Base-by-base conservation (phyloP, 202 grass and related monocot genomes). In the Zoysia matrella region DNA sequence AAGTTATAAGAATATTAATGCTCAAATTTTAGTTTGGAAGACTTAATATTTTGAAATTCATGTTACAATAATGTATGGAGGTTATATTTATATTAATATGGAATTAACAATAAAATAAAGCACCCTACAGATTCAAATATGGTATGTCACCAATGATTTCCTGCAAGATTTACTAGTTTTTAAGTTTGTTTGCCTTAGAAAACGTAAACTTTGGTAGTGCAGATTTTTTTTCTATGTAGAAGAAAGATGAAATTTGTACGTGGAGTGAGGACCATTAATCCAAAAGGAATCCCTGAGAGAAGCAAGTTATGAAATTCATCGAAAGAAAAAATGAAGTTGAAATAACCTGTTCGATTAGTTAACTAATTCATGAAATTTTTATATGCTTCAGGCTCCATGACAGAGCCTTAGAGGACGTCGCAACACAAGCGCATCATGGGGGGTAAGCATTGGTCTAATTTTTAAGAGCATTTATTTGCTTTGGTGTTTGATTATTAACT, bases 391-490 rank as follows among this genome's bases (percentile, higher is more conserved):
- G 60, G 18, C 60, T 30, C 60, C 8, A 62, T 36, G 10, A 36
- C 18, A 62, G 36, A 62, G 60, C 18, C 22, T 36, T 30, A 62
- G 18, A 36, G 60, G 60, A 36, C 60, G 60, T 62, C 18, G 60
- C 60, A 62, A 39, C 18, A 62, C 8, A 62, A 62, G 60, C 60
- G 36, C 60, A 14, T 30, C 18, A 0, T 62, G 60, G 60, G 60
- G 60, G 60, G 60, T 62, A 62, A 62, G 60, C 60, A 62, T 62
- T 62, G 30, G 7, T 62, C 18, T 62, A 10, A 36, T 62, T 62
- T 36, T 10, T 7, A 30, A 36, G 5, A 16, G 8, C 7, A 62
- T 36, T 62, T 62, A 62, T 62, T 62, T 62, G 8, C 18, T 62
- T 62, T 62, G 18, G 56, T 6, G 5, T 58, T 58, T 58, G 8